Conservation (phyloP, 2,329 filamentous ascomycete species). For the Exophiala viscosa region DNA sequence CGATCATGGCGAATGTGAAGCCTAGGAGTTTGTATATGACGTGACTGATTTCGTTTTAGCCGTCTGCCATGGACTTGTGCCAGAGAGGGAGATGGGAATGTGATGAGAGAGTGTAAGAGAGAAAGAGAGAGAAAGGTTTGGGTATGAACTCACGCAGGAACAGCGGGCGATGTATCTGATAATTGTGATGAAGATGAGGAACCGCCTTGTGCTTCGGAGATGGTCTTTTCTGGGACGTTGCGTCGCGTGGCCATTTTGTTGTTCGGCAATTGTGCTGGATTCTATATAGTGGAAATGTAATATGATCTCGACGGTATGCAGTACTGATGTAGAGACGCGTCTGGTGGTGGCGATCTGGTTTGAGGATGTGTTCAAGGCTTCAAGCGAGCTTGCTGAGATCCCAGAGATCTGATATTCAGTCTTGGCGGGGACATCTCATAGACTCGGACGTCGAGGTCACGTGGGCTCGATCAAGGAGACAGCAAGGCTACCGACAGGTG, state of each 20-base stretch:
- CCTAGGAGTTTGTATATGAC: slow-evolving; percentile 87
- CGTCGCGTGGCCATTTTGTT: slow-evolving; percentile 14
- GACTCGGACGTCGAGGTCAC: no score
- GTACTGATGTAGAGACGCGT: background rate
- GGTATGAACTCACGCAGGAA: slow-evolving; percentile 63
- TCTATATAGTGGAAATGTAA: background rate
- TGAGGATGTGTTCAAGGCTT: no score
- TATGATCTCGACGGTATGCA: background rate
- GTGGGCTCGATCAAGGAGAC: no score
- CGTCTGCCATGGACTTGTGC: no score
- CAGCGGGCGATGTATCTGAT: slow-evolving; percentile 59
- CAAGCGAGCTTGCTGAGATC: no score
- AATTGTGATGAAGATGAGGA: slow-evolving; percentile 24
- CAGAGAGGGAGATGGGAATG: no score
- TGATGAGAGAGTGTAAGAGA: no score
- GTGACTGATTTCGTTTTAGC: background rate
- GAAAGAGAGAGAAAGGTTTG: slow-evolving; percentile 23
- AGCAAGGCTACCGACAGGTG: no score
- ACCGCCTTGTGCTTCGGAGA: slow-evolving; percentile 21
- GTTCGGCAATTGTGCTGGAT: background rate
- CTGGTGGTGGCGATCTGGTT: no score
- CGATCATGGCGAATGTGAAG: slow-evolving; percentile 90
- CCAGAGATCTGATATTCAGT: no score
- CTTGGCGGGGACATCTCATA: no score
- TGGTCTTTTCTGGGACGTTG: slow-evolving; percentile 16